phyloP scores from a whole-genome alignment of 2,329 filamentous ascomycete species.

The Penicillium sp. region DNA sequence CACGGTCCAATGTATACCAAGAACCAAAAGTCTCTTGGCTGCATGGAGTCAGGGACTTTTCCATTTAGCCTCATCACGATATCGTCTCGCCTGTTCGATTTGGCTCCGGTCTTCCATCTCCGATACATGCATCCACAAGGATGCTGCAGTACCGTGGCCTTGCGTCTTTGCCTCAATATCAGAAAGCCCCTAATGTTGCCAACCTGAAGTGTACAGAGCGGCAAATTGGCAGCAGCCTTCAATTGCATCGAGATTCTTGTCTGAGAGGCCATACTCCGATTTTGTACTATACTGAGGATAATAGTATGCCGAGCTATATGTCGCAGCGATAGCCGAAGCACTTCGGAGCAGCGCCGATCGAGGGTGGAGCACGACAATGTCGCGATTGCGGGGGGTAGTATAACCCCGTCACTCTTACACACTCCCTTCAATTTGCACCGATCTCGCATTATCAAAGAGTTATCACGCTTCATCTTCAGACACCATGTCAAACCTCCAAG shows the following conservation, averaged over 20 bases:
- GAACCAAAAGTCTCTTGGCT: background rate
- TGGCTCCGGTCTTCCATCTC: background rate
- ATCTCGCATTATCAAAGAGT: background rate
- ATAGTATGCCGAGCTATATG: background rate
- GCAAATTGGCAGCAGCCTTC: background rate
- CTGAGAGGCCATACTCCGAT: background rate
- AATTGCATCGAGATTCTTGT: background rate
- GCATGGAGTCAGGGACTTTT: too few relatives aligned
- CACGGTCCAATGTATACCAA: background rate
- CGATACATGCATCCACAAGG: background rate
- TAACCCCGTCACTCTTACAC: background rate
- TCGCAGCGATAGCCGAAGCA: background rate
- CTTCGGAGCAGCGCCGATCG: slow-evolving; percentile 10
- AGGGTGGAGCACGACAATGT: slow-evolving; percentile 3
- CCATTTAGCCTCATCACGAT: background rate
- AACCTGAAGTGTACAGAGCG: background rate
- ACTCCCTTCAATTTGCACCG: background rate
- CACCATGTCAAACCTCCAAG: slow-evolving; percentile 41
- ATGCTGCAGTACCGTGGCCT: background rate
- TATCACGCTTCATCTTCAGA: background rate
- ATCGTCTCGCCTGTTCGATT: background rate
- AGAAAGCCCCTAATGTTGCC: background rate
- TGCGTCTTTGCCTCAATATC: background rate
- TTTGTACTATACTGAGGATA: background rate
- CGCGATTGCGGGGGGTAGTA: slow-evolving; percentile 9